Base-by-base conservation (phyloP, 1,284 basidiomycete species). In the Malassezia equina region DNA sequence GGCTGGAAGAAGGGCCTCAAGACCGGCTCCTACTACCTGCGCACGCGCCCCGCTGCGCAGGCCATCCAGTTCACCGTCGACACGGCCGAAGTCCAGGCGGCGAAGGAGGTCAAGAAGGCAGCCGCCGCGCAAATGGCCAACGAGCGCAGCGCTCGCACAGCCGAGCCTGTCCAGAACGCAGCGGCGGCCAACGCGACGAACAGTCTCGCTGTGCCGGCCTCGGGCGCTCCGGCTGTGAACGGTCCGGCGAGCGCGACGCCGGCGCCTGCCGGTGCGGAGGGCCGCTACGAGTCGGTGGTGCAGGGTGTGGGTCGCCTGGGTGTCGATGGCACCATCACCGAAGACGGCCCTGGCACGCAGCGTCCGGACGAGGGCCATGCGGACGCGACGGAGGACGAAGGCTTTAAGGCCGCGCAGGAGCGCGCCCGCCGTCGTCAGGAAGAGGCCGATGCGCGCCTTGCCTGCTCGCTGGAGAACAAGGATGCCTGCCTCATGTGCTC, bases 1-100 rank as follows among this genome's bases (percentile, higher is more conserved):
- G 94, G 91, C 23, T 98, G 93, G 94, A 94, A 94, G 83, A 89
- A 89, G 78, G 94, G 94, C 25, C 79, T 99, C 73, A 99, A 99
- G 84, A 98, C 94, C 0, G 94, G 71, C 40, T 64, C 66, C 32
- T 79, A 81, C 79, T 96, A 98, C 78, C 81, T 99, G 48, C 84
- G 94, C 54, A 96, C 94, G 40, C 82, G 88, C 51, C 89, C 94
- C 2, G 90, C 91, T 8, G 88, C 90, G 25, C 85, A 90, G 71
- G 94, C 94, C 34, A 91, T 94, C 77, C 90, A 98, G 79, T 98
- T 99, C 80, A 99, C 94, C 12, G 84, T 98, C 60, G 90, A 94
- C 75, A 72, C 73, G 34, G 71, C 85, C 84, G 76, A 82, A 51
- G 80, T 90, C 61, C 86, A 88, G 73, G 78, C 83, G 50, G 86